Base-by-base conservation (phyloP, 768 basidiomycete species). In the Holtermannia corniformis region DNA sequence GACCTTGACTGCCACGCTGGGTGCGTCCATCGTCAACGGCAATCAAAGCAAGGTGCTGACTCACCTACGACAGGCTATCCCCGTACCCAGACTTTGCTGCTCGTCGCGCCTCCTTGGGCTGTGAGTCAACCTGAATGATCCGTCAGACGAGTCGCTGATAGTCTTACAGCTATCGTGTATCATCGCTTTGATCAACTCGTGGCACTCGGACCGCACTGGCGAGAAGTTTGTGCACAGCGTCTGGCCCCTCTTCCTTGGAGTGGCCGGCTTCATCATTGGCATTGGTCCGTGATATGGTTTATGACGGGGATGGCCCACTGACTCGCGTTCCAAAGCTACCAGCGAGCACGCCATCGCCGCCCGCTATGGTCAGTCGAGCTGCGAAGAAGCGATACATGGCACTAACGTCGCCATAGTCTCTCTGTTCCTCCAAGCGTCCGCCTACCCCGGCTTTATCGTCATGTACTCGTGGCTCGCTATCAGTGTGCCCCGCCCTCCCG, bases 221-320 rank as follows among this genome's bases (percentile, higher is more conserved):
- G 86, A 91, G 63, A 81, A 87, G 44, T 87, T 80, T 75, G 79
- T 75, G 65, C 85, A 89, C 70, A 81, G 81, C 51, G 70, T 74
- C 1, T 46, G 71, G 13, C 76, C 85, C 0, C 68, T 85, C 32
- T 52, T 73, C 21, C 49, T 82, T 16, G 86, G 85, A 13, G 77
- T 86, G 26, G 53, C 85, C 13, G 86, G 69, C 3, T 71, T 71
- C 56, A 42, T 68, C 46, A 65, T 71, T 49, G 53, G 46, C 26
- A 67, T 71, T 85, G 43, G 52, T n/a, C n/a, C n/a, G n/a, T n/a
- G n/a, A n/a, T n/a, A n/a, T n/a, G n/a, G n/a, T n/a, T n/a, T n/a
- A n/a, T n/a, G n/a, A n/a, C n/a, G n/a, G n/a, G n/a, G n/a, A n/a
- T n/a, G n/a, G n/a, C n/a, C n/a, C n/a, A n/a, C n/a, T n/a, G n/a